These are phyloP conservation scores for Colletotrichum caudatum DNA, from an alignment of 2,329 filamentous ascomycete species.

Conservation along the genomic window DNA sequence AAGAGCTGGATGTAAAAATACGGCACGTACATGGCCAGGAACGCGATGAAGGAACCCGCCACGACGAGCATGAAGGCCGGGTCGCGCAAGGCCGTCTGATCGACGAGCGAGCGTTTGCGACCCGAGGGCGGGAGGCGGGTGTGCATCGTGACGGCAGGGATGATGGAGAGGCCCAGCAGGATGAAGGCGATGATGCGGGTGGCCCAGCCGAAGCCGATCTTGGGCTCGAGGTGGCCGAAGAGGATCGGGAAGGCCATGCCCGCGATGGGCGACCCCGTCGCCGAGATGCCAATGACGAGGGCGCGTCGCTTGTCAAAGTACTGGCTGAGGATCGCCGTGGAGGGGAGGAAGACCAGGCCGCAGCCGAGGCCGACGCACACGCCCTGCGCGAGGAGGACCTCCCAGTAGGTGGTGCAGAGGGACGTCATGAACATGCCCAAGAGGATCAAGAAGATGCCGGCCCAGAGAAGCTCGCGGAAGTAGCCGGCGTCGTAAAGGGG, in stretches of 20 bases:
- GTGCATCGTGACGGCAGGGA: conserved; percentile 56
- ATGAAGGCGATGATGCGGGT: conserved; percentile 59
- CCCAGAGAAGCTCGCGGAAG: conserved; percentile 52
- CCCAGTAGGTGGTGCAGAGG: conserved; percentile 59
- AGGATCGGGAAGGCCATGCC: conserved; percentile 57
- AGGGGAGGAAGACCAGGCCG: conserved; percentile 52
- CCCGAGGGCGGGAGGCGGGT: conserved; percentile 50
- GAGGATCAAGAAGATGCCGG: conserved; percentile 52
- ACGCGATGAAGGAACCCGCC: conserved; percentile 54
- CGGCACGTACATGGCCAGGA: conserved; percentile 60
- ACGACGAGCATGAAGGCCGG: conserved; percentile 53
- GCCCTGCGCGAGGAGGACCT: conserved; percentile 54
- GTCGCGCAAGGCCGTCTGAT: conserved; percentile 54
- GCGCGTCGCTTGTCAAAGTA: conserved; percentile 54
- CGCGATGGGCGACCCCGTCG: conserved; percentile 53
- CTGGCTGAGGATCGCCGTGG: conserved; percentile 53
- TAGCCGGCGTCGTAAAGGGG: conserved; percentile 59
- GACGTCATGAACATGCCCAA: conserved; percentile 60
- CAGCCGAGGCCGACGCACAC: conserved; percentile 55
- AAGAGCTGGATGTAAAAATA: conserved; percentile 62
- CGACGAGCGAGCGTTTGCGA: conserved; percentile 50
- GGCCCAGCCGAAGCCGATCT: conserved; percentile 68
- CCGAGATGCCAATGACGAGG: conserved; percentile 50
- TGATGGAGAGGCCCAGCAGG: conserved; percentile 53
- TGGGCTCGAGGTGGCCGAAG: conserved; percentile 57